A percentile compares a stretch with the other conserved stretches of the same genome.
Evolutionary conservation across 1,139 yeast species (phyloP).

Genomic region (Candida tunisiensis): DNA sequence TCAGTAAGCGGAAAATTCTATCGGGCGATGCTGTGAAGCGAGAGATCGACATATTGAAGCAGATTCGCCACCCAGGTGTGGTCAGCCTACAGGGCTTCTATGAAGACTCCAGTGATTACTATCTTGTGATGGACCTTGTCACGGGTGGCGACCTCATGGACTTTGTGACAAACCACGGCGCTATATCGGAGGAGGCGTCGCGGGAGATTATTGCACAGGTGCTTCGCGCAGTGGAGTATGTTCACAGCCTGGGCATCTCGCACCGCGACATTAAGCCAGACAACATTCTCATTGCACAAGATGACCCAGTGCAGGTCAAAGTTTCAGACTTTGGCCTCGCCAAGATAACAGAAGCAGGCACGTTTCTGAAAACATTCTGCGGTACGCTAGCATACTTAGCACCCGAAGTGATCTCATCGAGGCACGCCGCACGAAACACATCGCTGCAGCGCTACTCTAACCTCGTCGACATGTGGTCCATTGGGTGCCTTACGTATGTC

Average conservation of each 20-base stretch:
- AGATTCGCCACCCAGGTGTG: slow-evolving; percentile 69
- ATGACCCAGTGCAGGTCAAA: slow-evolving; percentile 77
- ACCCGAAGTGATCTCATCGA: slow-evolving; percentile 57
- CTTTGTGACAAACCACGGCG: slow-evolving; percentile 82
- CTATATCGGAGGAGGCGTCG: slow-evolving; percentile 81
- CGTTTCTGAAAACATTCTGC: slow-evolving; percentile 76
- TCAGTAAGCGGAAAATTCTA: slow-evolving; percentile 67
- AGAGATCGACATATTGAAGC: slow-evolving; percentile 64
- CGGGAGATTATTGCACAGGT: slow-evolving; percentile 76
- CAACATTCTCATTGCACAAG: slow-evolving; percentile 77
- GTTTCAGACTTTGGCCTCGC: slow-evolving; percentile 91
- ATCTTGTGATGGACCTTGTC: slow-evolving; percentile 86
- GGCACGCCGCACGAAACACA: slow-evolving; percentile 1
- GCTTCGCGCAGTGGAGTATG: slow-evolving; percentile 68
- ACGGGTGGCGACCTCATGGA: slow-evolving; percentile 98
- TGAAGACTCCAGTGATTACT: slow-evolving; percentile 67
- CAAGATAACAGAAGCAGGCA: slow-evolving; percentile 57
- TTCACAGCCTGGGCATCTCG: slow-evolving; percentile 76
- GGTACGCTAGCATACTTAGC: slow-evolving; percentile 88
- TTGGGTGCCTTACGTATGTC: slow-evolving; percentile 84
- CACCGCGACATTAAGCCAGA: slow-evolving; percentile 86
- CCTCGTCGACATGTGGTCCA: slow-evolving; percentile 90
- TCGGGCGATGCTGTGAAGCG: slow-evolving; percentile 73
- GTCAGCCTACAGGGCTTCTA: slow-evolving; percentile 70
- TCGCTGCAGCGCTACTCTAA: slow-evolving; percentile 48